Evolutionary conservation across 371 early-diverging fungal genomes (phyloP).

Genomic region (Haplosporangium sp.): DNA sequence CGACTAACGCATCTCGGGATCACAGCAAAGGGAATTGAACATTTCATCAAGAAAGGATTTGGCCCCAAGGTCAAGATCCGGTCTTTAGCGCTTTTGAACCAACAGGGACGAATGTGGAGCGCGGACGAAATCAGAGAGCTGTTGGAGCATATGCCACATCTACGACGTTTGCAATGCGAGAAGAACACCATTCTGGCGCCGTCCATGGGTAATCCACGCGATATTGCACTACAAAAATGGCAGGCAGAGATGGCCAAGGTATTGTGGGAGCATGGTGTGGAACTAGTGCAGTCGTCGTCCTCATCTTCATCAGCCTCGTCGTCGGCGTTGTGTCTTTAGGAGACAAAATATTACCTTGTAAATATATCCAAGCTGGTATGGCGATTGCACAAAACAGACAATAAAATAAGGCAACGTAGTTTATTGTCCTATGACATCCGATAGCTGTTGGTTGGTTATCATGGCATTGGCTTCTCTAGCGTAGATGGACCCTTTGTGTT

Average conservation of each 20-base stretch:
- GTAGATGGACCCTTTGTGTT: background rate
- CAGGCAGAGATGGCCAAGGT: slow-evolving; percentile 15
- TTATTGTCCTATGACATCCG: background rate
- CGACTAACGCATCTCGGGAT: slow-evolving; percentile 37
- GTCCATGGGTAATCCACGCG: background rate
- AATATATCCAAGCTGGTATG: background rate
- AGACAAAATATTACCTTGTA: background rate
- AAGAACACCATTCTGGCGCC: slow-evolving; percentile 32
- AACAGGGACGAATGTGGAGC: slow-evolving; percentile 40
- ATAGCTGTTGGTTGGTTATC: background rate
- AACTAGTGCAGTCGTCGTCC: slow-evolving; percentile 30
- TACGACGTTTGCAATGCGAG: slow-evolving; percentile 32
- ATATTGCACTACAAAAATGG: slow-evolving; percentile 4
- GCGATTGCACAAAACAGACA: background rate
- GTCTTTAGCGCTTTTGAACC: slow-evolving; percentile 35
- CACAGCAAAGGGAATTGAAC: slow-evolving; percentile 44
- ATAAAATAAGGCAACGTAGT: background rate
- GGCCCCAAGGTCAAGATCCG: slow-evolving; percentile 30
- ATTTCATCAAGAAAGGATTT: slow-evolving; percentile 35
- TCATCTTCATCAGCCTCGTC: slow-evolving; percentile 21
- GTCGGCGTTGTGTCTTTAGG: background rate
- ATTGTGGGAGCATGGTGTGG: slow-evolving; percentile 17
- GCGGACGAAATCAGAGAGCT: slow-evolving; percentile 28
- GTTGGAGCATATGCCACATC: slow-evolving; percentile 25
- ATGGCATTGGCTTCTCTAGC: slow-evolving; percentile 2